Conservation (phyloP, 2,329 filamentous ascomycete genomes). For the Torrubiella hemipterigena region DNA sequence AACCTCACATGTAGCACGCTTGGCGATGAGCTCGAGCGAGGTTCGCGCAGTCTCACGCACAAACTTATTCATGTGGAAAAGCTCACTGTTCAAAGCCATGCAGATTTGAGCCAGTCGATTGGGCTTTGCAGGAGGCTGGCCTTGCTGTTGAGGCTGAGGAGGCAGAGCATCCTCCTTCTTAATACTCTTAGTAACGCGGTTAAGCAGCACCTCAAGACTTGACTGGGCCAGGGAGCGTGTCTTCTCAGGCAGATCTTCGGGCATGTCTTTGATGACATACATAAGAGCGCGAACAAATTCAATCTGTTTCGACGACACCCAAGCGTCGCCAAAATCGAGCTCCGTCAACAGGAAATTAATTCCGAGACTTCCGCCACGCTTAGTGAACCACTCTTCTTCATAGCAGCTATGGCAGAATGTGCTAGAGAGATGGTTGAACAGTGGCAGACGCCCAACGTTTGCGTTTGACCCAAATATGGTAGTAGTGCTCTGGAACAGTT, state of each 20-base stretch:
- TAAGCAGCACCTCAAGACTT: conserved; percentile 69
- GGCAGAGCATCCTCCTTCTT: conserved; percentile 59
- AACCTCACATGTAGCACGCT: conserved; percentile 64
- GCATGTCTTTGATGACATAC: conserved; percentile 98
- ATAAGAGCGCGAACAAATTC: conserved; percentile 87
- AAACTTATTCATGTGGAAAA: conserved; percentile 92
- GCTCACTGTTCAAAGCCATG: conserved; percentile 72
- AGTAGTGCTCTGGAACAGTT: conserved; percentile 63
- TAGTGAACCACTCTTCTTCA: conserved; percentile 97
- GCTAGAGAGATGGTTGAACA: conserved; percentile 74
- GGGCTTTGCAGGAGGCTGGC: conserved; percentile 33
- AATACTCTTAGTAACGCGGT: conserved; percentile 64
- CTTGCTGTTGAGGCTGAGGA: conserved; percentile 22
- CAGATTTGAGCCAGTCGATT: conserved; percentile 66
- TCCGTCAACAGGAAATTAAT: conserved; percentile 82
- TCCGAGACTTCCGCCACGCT: conserved; percentile 81
- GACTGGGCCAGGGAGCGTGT: conserved; percentile 74
- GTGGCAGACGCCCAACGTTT: conserved; percentile 62
- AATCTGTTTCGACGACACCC: conserved; percentile 71
- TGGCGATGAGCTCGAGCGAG: conserved; percentile 69
- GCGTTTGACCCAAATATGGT: conserved; percentile 68
- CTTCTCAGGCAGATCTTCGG: conserved; percentile 80
- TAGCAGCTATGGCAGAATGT: conserved; percentile 92
- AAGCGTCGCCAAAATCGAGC: conserved; percentile 70
- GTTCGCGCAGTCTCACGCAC: conserved; percentile 79